A percentile compares a stretch with the other conserved stretches of the same genome.
These are phyloP conservation scores for Globisporangium nagaii DNA, from an alignment of 352 stramenopile genomes.

Conservation along the genomic window DNA sequence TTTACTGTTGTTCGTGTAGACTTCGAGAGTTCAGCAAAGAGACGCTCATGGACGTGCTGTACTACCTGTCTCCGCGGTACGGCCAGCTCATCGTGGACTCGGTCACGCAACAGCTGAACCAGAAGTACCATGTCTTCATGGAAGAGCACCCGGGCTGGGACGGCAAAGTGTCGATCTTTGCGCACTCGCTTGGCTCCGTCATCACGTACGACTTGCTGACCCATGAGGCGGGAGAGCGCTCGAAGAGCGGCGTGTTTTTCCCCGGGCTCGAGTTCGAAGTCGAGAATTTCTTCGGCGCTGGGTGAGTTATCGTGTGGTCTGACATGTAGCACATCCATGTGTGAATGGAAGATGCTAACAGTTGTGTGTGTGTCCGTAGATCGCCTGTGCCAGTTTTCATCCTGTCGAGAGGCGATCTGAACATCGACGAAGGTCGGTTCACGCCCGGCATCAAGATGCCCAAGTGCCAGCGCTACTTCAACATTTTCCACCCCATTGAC, in stretches of 20 bases:
- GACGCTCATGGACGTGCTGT: constrained; percentile 92
- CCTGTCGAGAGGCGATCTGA: constrained; percentile 71
- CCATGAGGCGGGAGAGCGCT: constrained; percentile 53
- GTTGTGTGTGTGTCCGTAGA: constrained; percentile 16
- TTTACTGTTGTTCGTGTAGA: constrained; percentile 17
- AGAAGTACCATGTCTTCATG: constrained; percentile 90
- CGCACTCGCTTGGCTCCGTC: constrained; percentile 87
- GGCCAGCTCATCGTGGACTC: constrained; percentile 90
- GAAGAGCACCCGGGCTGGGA: constrained; percentile 83
- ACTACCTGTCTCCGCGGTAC: constrained; percentile 89
- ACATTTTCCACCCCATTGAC: constrained; percentile 91
- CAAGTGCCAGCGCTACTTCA: constrained; percentile 81
- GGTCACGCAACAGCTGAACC: constrained; percentile 81
- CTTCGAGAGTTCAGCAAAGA: constrained; percentile 93
- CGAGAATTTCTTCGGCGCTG: constrained; percentile 83
- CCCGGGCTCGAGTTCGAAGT: constrained; percentile 79
- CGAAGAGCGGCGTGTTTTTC: constrained; percentile 67
- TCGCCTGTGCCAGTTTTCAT: constrained; percentile 84
- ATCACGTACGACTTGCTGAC: constrained; percentile 92
- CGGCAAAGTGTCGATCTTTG: constrained; percentile 87
- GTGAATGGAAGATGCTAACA: background rate
- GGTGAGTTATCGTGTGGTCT: too few relatives aligned
- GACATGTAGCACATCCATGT: too few relatives aligned
- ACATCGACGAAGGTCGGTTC: constrained; percentile 71
- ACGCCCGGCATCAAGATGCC: constrained; percentile 77